These are phyloP conservation scores for Betula pendula DNA, from an alignment of 306 rosid species.

Conservation along the genomic window DNA sequence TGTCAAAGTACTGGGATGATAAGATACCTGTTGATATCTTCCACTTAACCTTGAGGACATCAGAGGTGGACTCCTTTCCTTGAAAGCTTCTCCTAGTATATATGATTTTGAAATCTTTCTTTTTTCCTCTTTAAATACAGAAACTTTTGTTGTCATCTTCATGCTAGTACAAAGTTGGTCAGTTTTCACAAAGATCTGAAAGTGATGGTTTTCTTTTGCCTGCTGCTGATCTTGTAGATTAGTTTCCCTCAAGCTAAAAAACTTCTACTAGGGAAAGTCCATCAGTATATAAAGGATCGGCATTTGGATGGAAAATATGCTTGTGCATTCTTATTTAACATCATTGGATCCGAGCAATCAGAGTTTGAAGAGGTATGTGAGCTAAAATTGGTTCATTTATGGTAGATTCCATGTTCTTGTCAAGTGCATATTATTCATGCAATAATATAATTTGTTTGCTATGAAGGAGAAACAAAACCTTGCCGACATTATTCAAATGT, in stretches of 20 bases:
- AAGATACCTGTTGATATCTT: slow-evolving; percentile 76
- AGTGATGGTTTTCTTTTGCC: slow-evolving; percentile 33
- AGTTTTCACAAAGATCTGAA: slow-evolving; percentile 30
- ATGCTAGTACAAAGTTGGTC: slow-evolving; percentile 17
- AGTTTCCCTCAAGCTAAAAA: slow-evolving; percentile 76
- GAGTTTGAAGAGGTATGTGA: slow-evolving; percentile 74
- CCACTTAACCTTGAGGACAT: slow-evolving; percentile 75
- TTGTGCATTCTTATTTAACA: slow-evolving; percentile 72
- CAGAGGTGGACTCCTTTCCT: slow-evolving; percentile 57
- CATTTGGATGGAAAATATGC: slow-evolving; percentile 91
- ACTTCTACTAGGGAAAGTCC: slow-evolving; percentile 70
- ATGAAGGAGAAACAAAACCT: slow-evolving; percentile 79
- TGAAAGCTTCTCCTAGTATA: slow-evolving; percentile 21
- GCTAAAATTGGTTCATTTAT: slow-evolving; percentile 21
- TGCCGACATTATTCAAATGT: slow-evolving; percentile 88
- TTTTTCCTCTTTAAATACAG: slow-evolving; percentile 13
- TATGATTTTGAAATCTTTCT: slow-evolving; percentile 20
- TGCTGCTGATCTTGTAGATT: slow-evolving; percentile 57
- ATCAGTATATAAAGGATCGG: slow-evolving; percentile 87
- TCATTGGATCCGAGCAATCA: slow-evolving; percentile 52
- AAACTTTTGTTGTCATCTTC: slow-evolving; percentile 14
- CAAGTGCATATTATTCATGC: background rate
- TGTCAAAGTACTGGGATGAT: slow-evolving; percentile 92
- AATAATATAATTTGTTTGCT: slow-evolving; percentile 31
- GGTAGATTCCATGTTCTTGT: slow-evolving; percentile 15